Evolutionary conservation across 1,139 yeast species (phyloP).

Genomic region (Hyphopichia wangnamkhiaoensis): DNA sequence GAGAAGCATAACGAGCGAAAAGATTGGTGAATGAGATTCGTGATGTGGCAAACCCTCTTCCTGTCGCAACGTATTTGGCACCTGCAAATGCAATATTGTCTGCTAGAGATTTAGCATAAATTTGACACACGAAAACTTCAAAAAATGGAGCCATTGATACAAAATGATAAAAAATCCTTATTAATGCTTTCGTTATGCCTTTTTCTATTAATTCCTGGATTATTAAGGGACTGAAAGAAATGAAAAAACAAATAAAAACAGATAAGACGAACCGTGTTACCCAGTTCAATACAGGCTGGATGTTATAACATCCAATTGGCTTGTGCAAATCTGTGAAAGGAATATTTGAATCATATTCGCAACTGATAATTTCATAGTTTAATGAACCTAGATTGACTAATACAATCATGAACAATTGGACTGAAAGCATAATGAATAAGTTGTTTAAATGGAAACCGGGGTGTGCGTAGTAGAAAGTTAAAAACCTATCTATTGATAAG

Average conservation of each 20-base stretch:
- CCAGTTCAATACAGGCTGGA: slow-evolving; percentile 79
- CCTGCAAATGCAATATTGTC: slow-evolving; percentile 79
- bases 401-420: slow-evolving; percentile 69
- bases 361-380: slow-evolving; percentile 57
- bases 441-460: slow-evolving; percentile 90
- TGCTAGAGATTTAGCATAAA: slow-evolving; percentile 70
- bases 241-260: slow-evolving; percentile 79
- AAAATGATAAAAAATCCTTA: slow-evolving; percentile 63
- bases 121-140: slow-evolving; percentile 86
- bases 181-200: slow-evolving; percentile 64
- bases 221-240: slow-evolving; percentile 76
- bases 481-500: slow-evolving; percentile 74
- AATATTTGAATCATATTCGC: slow-evolving; percentile 53
- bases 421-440: slow-evolving; percentile 72
- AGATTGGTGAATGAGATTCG: slow-evolving; percentile 60
- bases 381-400: slow-evolving; percentile 69
- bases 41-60: slow-evolving; percentile 80
- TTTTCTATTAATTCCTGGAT: slow-evolving; percentile 81
- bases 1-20: slow-evolving; percentile 63
- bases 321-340: slow-evolving; percentile 61
- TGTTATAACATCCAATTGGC: slow-evolving; percentile 76
- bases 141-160: slow-evolving; percentile 77
- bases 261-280: slow-evolving; percentile 77
- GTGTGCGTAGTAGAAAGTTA: slow-evolving; percentile 88
- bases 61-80: slow-evolving; percentile 81